Base-by-base conservation (phyloP, 2,329 filamentous ascomycete species). In the Aureobasidium sp. region DNA sequence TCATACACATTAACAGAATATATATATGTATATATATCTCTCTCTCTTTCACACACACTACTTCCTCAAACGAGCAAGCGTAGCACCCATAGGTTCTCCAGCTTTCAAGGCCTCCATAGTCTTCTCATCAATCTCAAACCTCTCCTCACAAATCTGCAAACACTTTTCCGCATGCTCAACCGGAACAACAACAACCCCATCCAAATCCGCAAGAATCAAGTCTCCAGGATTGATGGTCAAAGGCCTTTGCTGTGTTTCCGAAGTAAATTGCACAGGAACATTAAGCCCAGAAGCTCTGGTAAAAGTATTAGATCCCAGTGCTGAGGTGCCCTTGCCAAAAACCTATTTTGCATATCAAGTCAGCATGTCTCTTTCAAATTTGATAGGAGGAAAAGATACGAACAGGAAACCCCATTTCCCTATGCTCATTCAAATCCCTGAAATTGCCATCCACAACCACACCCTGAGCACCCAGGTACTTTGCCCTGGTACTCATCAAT, bases 401-500 rank as follows among this genome's bases (percentile, higher is more conserved):
- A 30, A 64, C 64, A 2, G 67, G 64, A 16, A 65, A 59, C 1
- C 42, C 49, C 53, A 66, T 53, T 5, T 64, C 65, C 25, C 62
- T 63, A 37, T 62, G 57, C 62, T 75, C 74, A 21, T 69, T 62
- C 4, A 76, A 62, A 63, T 75, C 73, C 13, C 74, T 65, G 64
- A 76, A 73, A 13, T 69, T 68, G 6, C 75, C 74, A 65, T 77
- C 74, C 48, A 77, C 69, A 5, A 77, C 69, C 3, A 74, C 72
- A 14, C 74, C 75, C 6, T 68, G 68, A 3, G 73, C 74, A 7
- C 73, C 74, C 1, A 71, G 64, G n/a, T 67, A 64, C 64, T 73
- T 68, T 1, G 73, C 71, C 2, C 73, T 64, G 5, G 70, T 72
- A 41, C 68, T 71, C 74, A 76, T 76, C 45, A 76, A 62, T 1